Conservation (phyloP, 2,329 filamentous ascomycete genomes). For the Pseudogymnoascus sp. region DNA sequence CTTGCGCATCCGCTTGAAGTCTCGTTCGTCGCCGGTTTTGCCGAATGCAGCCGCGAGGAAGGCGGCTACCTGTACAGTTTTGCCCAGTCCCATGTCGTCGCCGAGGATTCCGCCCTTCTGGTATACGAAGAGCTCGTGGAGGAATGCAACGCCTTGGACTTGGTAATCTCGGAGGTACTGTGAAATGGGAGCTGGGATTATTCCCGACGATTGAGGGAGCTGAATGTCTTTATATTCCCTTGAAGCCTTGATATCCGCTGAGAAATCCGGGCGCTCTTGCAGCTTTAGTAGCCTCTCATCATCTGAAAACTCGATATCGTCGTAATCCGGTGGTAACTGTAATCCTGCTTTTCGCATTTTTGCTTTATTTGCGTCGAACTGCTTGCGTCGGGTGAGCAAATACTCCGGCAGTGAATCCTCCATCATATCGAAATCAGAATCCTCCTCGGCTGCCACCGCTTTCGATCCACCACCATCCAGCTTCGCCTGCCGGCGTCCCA, state of each 20-base stretch:
- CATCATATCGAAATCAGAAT: slow-evolving; percentile 23
- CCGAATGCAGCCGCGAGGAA: slow-evolving; percentile 89
- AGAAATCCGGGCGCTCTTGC: slow-evolving; percentile 63
- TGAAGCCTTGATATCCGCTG: slow-evolving; percentile 52
- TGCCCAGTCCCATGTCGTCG: slow-evolving; percentile 96
- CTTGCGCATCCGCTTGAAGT: slow-evolving; percentile 80
- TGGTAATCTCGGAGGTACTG: slow-evolving; percentile 92
- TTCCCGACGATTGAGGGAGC: slow-evolving; percentile 65
- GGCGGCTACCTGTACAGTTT: slow-evolving; percentile 91
- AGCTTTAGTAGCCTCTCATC: slow-evolving; percentile 55
- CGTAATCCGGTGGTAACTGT: slow-evolving; percentile 69
- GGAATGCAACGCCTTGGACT: slow-evolving; percentile 72
- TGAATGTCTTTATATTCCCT: slow-evolving; percentile 67
- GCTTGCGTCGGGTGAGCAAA: slow-evolving; percentile 56
- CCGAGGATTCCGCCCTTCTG: slow-evolving; percentile 82
- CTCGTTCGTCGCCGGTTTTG: slow-evolving; percentile 83
- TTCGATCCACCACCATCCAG: slow-evolving; percentile 21
- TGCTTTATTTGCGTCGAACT: slow-evolving; percentile 56
- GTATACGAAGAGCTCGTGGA: slow-evolving; percentile 83
- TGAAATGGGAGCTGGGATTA: slow-evolving; percentile 82
- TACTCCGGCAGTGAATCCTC: slow-evolving; percentile 58
- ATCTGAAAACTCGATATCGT: slow-evolving; percentile 69
- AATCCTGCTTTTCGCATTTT: slow-evolving; percentile 60
- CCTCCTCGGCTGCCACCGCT: slow-evolving; percentile 22
- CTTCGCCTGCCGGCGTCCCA: slow-evolving; percentile 19